phyloP scores from a whole-genome alignment of 192 early-diverging fungal genomes.

The Borealophlyctis nickersoniae region DNA sequence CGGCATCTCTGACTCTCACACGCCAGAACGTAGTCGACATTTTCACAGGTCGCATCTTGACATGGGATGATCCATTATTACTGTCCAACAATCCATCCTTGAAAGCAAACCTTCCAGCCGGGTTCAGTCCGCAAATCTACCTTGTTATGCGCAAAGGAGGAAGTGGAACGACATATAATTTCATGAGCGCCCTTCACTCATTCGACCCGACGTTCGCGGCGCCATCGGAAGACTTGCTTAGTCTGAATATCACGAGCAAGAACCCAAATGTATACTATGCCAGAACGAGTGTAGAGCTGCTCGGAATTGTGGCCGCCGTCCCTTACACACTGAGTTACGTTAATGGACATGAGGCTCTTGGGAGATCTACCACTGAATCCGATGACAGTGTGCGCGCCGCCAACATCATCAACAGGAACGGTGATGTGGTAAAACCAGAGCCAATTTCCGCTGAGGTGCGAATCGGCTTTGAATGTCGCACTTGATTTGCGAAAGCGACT shows the following conservation, averaged over 20 bases:
- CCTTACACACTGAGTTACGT: slow-evolving; percentile 22
- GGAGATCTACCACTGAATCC: neutral
- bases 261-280: slow-evolving; percentile 5
- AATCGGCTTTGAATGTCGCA: too few relatives aligned
- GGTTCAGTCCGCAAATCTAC: neutral
- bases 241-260: too few relatives aligned
- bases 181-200: neutral
- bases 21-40: slow-evolving; percentile 20
- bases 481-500: too few relatives aligned
- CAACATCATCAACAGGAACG: neutral
- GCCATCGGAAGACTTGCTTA: too few relatives aligned
- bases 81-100: slow-evolving; percentile 2
- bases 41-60: slow-evolving; percentile 7
- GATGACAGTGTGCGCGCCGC: neutral
- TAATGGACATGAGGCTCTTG: slow-evolving; percentile 11
- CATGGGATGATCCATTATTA: slow-evolving; percentile 18
- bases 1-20: slow-evolving; percentile 5
- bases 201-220: neutral
- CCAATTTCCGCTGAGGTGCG: neutral
- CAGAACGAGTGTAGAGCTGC: slow-evolving; percentile 7
- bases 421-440: neutral
- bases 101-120: neutral
- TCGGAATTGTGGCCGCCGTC: neutral
- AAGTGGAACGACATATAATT: neutral
- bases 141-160: neutral